These are phyloP conservation scores for Cinchona pubescens DNA, from an alignment of 257 asterid genomes.

Conservation along the genomic window DNA sequence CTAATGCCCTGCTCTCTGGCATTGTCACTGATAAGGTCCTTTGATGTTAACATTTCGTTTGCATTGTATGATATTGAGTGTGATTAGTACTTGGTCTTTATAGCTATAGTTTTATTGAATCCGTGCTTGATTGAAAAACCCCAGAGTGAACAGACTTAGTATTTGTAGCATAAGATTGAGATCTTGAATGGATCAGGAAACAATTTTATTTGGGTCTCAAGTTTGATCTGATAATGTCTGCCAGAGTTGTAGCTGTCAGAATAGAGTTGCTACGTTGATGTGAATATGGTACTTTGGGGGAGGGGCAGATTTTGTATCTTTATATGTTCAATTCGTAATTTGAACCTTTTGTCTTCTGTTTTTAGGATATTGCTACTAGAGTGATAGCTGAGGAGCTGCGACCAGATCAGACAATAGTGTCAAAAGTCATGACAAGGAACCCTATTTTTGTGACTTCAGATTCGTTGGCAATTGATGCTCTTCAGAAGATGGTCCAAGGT, in stretches of 20 bases:
- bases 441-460: constrained; percentile 87
- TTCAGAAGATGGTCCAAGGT: constrained; percentile 99
- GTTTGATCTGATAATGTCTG: neutral
- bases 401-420: constrained; percentile 77
- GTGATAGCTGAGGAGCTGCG: constrained; percentile 92
- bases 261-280: neutral
- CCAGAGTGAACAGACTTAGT: neutral
- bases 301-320: neutral
- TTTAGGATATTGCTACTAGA: constrained; percentile 86
- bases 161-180: neutral
- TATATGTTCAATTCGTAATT: neutral
- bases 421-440: constrained; percentile 92
- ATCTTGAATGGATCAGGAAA: neutral
- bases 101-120: neutral
- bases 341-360: constrained; percentile 18
- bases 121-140: neutral
- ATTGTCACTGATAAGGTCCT: constrained; percentile 88
- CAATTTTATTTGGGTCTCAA: neutral
- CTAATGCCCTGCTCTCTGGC: constrained; percentile 94
- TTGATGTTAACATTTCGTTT: constrained; percentile 1
- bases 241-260: neutral
- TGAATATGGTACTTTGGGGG: neutral
- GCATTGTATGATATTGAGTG: constrained; percentile 7
- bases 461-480: constrained; percentile 89
- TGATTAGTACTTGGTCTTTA: neutral